These are phyloP conservation scores for Aspergillus novofumigatus DNA, from an alignment of 2,329 filamentous ascomycete genomes.

Conservation along the genomic window DNA sequence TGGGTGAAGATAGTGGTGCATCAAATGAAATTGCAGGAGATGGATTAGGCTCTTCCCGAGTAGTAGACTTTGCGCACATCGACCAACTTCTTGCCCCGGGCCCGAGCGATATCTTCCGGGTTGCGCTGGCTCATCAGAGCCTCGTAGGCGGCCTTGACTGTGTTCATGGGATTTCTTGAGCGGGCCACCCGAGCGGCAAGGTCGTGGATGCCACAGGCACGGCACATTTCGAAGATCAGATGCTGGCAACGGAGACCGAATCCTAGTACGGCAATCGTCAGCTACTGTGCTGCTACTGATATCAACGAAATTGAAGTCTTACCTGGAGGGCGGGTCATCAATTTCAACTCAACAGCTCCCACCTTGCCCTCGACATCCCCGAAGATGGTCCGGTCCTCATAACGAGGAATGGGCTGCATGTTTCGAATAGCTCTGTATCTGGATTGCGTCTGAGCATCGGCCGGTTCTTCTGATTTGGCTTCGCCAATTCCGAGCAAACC, in stretches of 20 bases:
- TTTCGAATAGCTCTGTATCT: constrained; percentile 79
- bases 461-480: constrained; percentile 75
- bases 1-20: constrained; percentile 8
- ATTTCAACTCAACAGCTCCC: constrained; percentile 77
- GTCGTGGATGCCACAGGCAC: constrained; percentile 80
- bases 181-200: constrained; percentile 78
- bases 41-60: constrained; percentile 62
- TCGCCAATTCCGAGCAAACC: constrained; percentile 85
- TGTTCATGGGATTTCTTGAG: constrained; percentile 95
- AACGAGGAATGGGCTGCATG: constrained; percentile 86
- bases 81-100: constrained; percentile 88
- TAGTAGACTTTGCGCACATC: constrained; percentile 98
- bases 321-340: constrained; percentile 86
- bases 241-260: constrained; percentile 91
- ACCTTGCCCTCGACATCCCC: constrained; percentile 81
- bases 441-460: constrained; percentile 67
- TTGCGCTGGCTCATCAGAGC: constrained; percentile 78
- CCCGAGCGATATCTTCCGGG: constrained; percentile 84
- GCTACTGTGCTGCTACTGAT: constrained; percentile 3
- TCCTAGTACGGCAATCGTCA: constrained; percentile 50
- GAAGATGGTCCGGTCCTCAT: constrained; percentile 88
- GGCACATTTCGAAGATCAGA: constrained; percentile 91
- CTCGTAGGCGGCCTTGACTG: constrained; percentile 83
- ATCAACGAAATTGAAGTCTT: constrained; percentile 33
- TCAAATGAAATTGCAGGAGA: constrained; percentile 3